These are phyloP conservation scores for Pleurotus platypus DNA, from an alignment of 768 basidiomycete species.

Conservation along the genomic window DNA sequence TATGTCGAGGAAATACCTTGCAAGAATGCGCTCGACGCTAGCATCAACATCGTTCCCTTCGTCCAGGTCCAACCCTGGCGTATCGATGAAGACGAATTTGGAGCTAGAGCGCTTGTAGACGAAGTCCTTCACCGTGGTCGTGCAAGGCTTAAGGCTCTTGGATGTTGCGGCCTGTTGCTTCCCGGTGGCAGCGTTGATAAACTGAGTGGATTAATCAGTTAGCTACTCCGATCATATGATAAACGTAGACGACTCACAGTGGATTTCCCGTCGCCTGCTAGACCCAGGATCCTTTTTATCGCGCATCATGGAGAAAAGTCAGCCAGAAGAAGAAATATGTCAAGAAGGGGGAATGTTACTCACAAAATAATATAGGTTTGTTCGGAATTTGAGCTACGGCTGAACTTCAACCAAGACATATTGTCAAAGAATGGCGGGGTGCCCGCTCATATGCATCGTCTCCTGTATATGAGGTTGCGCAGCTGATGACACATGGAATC, in stretches of 20 bases:
- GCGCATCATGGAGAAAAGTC: not conserved
- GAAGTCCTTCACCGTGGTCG: not conserved
- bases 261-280: not conserved
- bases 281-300: not conserved
- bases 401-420: too few relatives aligned
- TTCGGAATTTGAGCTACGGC: too few relatives aligned
- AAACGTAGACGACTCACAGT: not conserved
- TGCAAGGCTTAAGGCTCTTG: not conserved
- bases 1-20: not conserved
- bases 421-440: too few relatives aligned
- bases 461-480: too few relatives aligned
- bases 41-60: not conserved
- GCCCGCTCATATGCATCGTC: too few relatives aligned
- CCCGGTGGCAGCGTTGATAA: not conserved
- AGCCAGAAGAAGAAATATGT: not conserved
- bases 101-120: not conserved
- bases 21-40: not conserved
- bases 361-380: too few relatives aligned
- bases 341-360: not conserved
- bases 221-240: not conserved
- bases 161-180: not conserved
- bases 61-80: not conserved
- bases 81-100: slow-evolving; percentile 1
- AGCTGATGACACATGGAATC: too few relatives aligned
- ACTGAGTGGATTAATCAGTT: not conserved